Evolutionary conservation across 148 eudicot species (phyloP).

Genomic region (Rhododendron griersonianum): DNA sequence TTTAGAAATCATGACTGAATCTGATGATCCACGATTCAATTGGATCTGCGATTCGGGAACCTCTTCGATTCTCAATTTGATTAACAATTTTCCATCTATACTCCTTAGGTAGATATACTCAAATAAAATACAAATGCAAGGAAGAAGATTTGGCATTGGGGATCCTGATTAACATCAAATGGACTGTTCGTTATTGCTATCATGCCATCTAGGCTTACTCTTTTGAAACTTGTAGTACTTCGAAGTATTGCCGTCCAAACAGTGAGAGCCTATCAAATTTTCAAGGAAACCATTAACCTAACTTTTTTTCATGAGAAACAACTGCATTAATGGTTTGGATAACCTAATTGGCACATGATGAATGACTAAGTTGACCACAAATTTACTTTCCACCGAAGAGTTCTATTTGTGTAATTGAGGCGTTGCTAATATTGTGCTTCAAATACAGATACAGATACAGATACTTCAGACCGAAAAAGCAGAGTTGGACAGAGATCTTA

Average conservation of each 20-base stretch:
- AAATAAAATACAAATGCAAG: background rate
- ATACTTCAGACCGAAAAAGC: conserved; percentile 52
- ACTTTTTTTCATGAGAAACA: background rate
- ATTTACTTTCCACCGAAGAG: background rate
- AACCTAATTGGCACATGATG: background rate
- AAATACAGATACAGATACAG: conserved; percentile 60
- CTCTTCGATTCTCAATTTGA: background rate
- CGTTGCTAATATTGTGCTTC: conserved; percentile 8
- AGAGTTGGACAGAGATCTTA: conserved; percentile 51
- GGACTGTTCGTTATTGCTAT: background rate
- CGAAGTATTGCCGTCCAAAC: background rate
- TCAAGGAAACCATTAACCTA: background rate
- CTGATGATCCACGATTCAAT: background rate
- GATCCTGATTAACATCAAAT: background rate
- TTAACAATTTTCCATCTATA: background rate
- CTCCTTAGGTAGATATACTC: background rate
- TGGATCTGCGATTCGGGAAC: background rate
- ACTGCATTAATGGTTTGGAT: conserved; percentile 5
- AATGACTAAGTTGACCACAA: background rate
- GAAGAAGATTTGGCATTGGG: background rate
- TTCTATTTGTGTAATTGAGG: background rate
- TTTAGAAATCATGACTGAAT: background rate
- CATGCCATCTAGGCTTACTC: background rate
- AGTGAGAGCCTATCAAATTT: background rate
- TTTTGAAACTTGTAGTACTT: background rate